phyloP scores from a whole-genome alignment of 768 basidiomycete species.

The Suillus decipiens region DNA sequence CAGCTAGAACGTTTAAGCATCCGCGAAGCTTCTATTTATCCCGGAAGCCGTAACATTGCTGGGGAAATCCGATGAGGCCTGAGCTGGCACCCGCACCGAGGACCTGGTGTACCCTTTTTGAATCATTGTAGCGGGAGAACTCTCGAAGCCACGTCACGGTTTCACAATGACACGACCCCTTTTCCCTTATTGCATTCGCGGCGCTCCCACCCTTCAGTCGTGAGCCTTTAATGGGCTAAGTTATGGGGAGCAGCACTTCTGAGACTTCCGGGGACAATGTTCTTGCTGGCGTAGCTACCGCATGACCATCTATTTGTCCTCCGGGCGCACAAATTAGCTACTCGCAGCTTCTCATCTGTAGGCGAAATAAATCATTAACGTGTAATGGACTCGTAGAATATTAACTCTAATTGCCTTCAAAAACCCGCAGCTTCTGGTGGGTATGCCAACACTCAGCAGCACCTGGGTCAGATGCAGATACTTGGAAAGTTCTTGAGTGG shows the following conservation, averaged over 20 bases:
- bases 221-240: neutral
- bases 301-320: neutral
- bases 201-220: neutral
- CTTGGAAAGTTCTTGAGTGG: neutral
- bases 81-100: neutral
- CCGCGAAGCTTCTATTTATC: neutral
- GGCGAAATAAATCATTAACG: neutral
- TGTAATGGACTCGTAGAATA: neutral
- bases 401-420: neutral
- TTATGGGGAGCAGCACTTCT: neutral
- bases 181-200: neutral
- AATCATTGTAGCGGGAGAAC: neutral
- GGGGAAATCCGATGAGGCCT: neutral
- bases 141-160: neutral
- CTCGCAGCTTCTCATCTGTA: neutral
- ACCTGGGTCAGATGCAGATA: neutral
- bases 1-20: neutral
- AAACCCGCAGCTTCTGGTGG: neutral
- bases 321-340: neutral
- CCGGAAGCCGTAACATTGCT: neutral
- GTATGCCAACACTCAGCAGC: neutral
- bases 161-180: neutral
- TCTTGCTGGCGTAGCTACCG: neutral
- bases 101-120: neutral
- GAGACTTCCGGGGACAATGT: neutral